Conservation (phyloP, 345 rosid genomes). For the Eucalyptus erythrocorys region DNA sequence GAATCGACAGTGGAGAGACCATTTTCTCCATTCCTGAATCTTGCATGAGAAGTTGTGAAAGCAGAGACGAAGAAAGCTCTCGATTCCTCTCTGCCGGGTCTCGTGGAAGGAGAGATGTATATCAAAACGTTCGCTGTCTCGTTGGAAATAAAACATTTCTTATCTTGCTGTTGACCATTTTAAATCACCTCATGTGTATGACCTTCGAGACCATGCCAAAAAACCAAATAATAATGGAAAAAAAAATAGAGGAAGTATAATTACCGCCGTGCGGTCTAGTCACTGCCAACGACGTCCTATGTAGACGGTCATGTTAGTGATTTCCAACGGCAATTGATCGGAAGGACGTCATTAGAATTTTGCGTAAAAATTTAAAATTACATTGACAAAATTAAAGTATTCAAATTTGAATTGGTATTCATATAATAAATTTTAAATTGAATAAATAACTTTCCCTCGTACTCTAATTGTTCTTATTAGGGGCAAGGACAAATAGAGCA, state of each 20-base stretch:
- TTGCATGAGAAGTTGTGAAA: background rate
- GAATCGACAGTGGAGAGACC: background rate
- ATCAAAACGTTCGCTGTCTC: background rate
- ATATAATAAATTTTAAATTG: background rate
- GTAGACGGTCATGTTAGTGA: fast-evolving
- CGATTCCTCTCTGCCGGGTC: background rate
- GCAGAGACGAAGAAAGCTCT: background rate
- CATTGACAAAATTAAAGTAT: background rate
- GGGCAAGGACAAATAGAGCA: background rate
- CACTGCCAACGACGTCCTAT: fast-evolving
- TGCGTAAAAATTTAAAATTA: fast-evolving
- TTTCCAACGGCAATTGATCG: fast-evolving
- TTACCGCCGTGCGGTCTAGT: background rate
- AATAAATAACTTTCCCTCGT: fast-evolving
- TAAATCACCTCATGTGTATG: background rate
- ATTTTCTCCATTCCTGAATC: background rate
- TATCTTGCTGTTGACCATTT: background rate
- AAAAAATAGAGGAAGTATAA: background rate
- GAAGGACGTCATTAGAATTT: fast-evolving
- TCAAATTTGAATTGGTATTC: fast-evolving
- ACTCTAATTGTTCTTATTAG: background rate
- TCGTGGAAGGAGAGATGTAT: background rate
- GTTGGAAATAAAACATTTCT: background rate
- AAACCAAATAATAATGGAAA: too few species aligned
- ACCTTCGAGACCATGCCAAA: background rate